These are phyloP conservation scores for Teratosphaeria gauchensis DNA, from an alignment of 2,329 filamentous ascomycete genomes.

Conservation along the genomic window DNA sequence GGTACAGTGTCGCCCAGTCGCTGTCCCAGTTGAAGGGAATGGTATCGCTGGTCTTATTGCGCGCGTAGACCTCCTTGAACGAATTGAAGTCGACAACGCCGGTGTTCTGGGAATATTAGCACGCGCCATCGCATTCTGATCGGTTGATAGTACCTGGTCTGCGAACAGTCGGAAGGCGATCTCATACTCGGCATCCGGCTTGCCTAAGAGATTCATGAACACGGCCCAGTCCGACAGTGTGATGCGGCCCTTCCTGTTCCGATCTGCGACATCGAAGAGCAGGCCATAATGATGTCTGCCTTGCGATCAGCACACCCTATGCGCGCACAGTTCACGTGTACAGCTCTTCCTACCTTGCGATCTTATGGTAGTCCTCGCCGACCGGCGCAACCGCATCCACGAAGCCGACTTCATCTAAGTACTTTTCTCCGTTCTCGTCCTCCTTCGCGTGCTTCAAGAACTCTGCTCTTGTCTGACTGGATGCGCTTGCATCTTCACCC, in stretches of 20 bases:
- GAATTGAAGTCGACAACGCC: constrained; percentile 84
- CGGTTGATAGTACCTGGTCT: constrained; percentile 3
- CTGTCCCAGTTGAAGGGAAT: constrained; percentile 96
- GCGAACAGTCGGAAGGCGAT: constrained; percentile 97
- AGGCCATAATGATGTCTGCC: constrained; percentile 66
- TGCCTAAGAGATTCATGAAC: constrained; percentile 87
- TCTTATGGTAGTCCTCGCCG: constrained; percentile 93
- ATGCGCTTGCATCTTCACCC: constrained; percentile 50
- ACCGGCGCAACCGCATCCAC: constrained; percentile 78
- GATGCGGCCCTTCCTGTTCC: constrained; percentile 61
- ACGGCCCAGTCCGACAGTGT: constrained; percentile 78
- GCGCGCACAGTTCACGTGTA: background rate
- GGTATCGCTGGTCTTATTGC: constrained; percentile 74
- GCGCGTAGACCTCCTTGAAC: constrained; percentile 74
- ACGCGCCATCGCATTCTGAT: background rate
- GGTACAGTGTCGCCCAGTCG: constrained; percentile 92
- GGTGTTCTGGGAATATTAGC: constrained; percentile 28
- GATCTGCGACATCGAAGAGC: constrained; percentile 85
- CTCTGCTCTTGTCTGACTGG: constrained; percentile 58
- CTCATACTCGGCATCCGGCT: constrained; percentile 96
- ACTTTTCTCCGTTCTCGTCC: constrained; percentile 68
- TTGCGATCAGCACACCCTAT: background rate
- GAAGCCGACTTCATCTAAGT: constrained; percentile 78
- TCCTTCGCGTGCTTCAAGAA: constrained; percentile 69
- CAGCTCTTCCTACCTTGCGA: constrained; percentile 48